phyloP scores from a whole-genome alignment of 148 eudicot species.

The Rhododendron griersonianum region DNA sequence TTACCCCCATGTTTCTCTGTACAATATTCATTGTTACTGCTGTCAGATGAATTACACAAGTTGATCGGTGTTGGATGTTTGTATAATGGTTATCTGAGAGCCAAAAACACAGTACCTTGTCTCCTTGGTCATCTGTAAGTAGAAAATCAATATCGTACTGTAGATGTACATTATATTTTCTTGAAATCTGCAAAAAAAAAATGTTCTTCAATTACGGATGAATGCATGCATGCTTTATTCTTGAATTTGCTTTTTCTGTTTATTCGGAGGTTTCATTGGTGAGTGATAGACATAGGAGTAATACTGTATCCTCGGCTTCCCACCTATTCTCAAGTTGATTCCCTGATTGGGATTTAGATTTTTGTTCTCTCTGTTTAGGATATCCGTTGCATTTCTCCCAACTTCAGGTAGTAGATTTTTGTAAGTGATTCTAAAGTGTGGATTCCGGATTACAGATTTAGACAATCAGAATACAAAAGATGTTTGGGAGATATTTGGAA shows the following conservation, averaged over 20 bases:
- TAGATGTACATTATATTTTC: background rate
- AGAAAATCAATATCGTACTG: background rate
- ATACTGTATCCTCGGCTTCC: background rate
- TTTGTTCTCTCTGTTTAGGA: background rate
- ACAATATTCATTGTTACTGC: background rate
- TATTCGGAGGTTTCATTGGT: background rate
- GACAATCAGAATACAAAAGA: too few species aligned
- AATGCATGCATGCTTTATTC: background rate
- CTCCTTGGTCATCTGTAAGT: background rate
- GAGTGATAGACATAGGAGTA: background rate
- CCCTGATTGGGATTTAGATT: background rate
- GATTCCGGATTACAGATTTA: too few species aligned
- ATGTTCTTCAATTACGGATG: background rate
- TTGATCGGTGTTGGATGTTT: constrained; percentile 7
- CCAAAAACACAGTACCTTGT: background rate
- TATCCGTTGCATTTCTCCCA: background rate
- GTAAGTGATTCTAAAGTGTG: background rate
- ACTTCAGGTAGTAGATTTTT: background rate
- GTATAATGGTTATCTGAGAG: background rate
- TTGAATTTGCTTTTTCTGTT: background rate
- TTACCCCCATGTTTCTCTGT: background rate
- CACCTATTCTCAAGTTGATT: background rate
- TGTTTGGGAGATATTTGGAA: too few species aligned
- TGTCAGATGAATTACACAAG: constrained; percentile 1
- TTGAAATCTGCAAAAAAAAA: background rate